These are phyloP conservation scores for Coriolopsis trogii DNA, from an alignment of 1,284 basidiomycete genomes.

Conservation along the genomic window DNA sequence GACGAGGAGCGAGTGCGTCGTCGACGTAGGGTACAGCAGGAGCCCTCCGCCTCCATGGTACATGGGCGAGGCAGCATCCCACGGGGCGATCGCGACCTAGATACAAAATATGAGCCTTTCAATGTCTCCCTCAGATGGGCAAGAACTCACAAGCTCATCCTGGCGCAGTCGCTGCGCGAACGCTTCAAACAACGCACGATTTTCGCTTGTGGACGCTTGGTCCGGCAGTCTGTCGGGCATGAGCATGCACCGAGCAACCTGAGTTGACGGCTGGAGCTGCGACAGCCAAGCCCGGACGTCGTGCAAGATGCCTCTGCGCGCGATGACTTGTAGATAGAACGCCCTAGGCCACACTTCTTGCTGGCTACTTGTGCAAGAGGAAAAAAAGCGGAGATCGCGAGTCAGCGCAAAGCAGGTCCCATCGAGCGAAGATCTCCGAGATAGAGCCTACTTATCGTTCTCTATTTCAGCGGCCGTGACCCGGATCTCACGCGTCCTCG, in stretches of 20 bases:
- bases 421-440: too few species aligned
- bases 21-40: conserved; percentile 56
- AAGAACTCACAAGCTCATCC: conserved; percentile 49
- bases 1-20: conserved; percentile 59
- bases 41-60: conserved; percentile 56
- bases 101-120: neutral
- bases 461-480: conserved; percentile 68
- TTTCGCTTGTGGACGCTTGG: conserved; percentile 47
- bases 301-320: conserved; percentile 45
- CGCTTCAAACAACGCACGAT: conserved; percentile 55
- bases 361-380: conserved; percentile 33
- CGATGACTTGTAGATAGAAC: conserved; percentile 48
- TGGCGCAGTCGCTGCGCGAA: conserved; percentile 55
- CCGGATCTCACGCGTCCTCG: conserved; percentile 51
- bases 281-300: conserved; percentile 54
- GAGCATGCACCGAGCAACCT: conserved; percentile 58
- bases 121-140: neutral
- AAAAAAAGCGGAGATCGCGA: too few species aligned
- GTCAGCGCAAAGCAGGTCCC: too few species aligned
- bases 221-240: conserved; percentile 61
- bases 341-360: conserved; percentile 51
- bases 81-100: conserved; percentile 59
- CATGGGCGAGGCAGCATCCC: conserved; percentile 47
- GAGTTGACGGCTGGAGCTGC: conserved; percentile 35
- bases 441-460: conserved; percentile 58